These are phyloP conservation scores for Sporobolomyces phaffii DNA, from an alignment of 768 basidiomycete species.

Conservation along the genomic window DNA sequence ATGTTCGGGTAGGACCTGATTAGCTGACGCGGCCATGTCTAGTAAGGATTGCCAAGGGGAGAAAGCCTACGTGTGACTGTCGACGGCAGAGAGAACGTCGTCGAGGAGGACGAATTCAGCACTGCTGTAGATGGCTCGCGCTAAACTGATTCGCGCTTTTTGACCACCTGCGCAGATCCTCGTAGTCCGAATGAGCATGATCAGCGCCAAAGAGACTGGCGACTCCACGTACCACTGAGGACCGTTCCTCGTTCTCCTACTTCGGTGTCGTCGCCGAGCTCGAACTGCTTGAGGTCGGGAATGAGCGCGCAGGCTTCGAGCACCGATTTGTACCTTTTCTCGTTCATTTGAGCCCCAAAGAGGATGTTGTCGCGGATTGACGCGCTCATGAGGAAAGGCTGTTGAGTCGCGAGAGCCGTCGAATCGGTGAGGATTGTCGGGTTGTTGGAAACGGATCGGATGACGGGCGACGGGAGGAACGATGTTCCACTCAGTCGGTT, in stretches of 20 bases:
- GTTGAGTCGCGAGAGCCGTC: conserved; percentile 64
- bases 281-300: conserved; percentile 65
- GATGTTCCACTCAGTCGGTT: conserved; percentile 38
- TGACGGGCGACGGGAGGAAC: conserved; percentile 32
- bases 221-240: conserved; percentile 4
- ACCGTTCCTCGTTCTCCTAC: conserved; percentile 41
- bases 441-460: conserved; percentile 24
- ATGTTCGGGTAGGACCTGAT: neutral
- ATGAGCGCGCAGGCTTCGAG: conserved; percentile 68
- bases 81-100: conserved; percentile 41
- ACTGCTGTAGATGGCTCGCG: conserved; percentile 83
- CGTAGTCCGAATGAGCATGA: neutral
- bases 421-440: conserved; percentile 55
- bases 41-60: no score
- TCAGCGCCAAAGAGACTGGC: neutral
- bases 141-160: conserved; percentile 54
- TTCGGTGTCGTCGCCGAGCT: conserved; percentile 66
- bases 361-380: conserved; percentile 75
- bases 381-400: conserved; percentile 66
- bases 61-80: conserved; percentile 59
- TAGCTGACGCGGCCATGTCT: no score
- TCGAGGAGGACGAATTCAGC: conserved; percentile 51
- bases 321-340: conserved; percentile 60
- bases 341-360: conserved; percentile 62
- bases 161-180: conserved; percentile 28